Conservation (phyloP, 768 basidiomycete genomes). For the Trametes punicea region DNA sequence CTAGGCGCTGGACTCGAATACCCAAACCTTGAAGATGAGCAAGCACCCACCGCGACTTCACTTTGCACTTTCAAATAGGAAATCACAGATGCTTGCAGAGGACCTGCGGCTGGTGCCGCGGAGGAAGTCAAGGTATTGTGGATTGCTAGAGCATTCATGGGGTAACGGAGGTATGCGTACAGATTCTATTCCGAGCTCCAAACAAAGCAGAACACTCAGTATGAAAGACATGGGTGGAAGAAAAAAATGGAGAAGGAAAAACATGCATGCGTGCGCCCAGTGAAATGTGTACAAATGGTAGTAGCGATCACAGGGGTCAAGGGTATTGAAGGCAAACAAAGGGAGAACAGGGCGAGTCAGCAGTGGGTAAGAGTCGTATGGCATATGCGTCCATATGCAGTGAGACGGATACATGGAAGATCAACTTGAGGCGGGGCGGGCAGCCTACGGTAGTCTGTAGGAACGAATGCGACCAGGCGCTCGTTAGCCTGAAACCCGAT, state of each 20-base stretch:
- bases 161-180: not conserved
- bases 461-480: not conserved
- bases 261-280: conserved; percentile 10
- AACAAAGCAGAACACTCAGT: conserved; percentile 1
- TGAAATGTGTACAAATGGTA: conserved; percentile 17
- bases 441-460: conserved; percentile 1
- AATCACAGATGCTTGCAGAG: not conserved
- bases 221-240: conserved; percentile 8
- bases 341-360: not conserved
- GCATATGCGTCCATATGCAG: not conserved
- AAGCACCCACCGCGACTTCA: not conserved
- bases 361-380: not conserved
- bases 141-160: conserved; percentile 1
- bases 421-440: not conserved
- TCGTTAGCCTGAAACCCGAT: not conserved
- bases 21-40: too few relatives aligned
- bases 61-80: not conserved
- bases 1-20: too few relatives aligned
- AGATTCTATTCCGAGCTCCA: conserved; percentile 10
- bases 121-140: not conserved
- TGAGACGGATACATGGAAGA: not conserved
- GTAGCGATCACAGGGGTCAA: conserved; percentile 1
- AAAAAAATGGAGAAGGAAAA: not conserved
- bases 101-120: not conserved
- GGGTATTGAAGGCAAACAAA: conserved; percentile 4